phyloP scores from a whole-genome alignment of 768 basidiomycete genomes.

The Kwoniella shandongensis region DNA sequence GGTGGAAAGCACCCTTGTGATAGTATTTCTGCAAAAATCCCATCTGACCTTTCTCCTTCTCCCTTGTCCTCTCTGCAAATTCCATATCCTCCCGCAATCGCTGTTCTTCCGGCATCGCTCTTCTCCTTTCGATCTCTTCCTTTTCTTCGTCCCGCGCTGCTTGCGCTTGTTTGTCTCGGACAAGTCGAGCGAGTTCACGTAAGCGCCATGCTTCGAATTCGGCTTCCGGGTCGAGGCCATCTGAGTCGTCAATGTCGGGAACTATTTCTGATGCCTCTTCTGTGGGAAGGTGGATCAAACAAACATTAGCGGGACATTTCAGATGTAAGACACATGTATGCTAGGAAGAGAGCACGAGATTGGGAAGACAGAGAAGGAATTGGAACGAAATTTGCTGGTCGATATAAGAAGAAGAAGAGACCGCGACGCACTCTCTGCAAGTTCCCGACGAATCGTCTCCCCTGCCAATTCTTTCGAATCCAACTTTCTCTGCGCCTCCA shows the following conservation, averaged over 20 bases:
- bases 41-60: conserved; percentile 77
- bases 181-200: conserved; percentile 87
- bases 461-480: conserved; percentile 91
- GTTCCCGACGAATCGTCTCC: conserved; percentile 85
- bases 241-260: conserved; percentile 91
- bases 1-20: conserved; percentile 99
- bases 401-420: background rate
- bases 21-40: conserved; percentile 97
- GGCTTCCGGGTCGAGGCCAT: conserved; percentile 79
- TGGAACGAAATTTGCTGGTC: background rate
- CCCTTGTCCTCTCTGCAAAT: conserved; percentile 74
- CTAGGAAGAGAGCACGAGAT: too few species aligned
- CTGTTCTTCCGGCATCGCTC: conserved; percentile 91
- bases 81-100: conserved; percentile 88
- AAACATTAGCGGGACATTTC: too few species aligned
- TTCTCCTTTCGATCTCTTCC: conserved; percentile 85
- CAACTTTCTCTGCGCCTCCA: conserved; percentile 77
- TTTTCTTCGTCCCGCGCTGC: conserved; percentile 76
- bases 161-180: conserved; percentile 88
- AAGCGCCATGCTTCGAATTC: conserved; percentile 98
- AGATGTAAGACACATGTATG: background rate
- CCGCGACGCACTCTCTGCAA: conserved; percentile 77
- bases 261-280: conserved; percentile 83
- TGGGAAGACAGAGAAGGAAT: background rate
- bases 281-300: conserved; percentile 51